Evolutionary conservation across 305 asterid species (phyloP).

Genomic region (Fraxinus albicans): DNA sequence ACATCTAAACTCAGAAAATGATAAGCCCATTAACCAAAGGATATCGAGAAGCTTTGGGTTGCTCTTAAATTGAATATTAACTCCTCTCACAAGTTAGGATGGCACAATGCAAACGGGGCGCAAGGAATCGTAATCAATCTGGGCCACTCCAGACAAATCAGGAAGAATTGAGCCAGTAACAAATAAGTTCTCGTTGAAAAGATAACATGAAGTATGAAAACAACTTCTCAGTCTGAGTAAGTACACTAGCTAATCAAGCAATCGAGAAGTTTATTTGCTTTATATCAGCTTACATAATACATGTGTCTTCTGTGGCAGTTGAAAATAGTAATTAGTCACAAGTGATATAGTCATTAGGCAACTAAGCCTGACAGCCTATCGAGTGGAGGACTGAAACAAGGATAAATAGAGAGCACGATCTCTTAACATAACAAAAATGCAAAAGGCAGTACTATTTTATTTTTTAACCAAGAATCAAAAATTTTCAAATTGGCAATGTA

Average conservation of each 20-base stretch:
- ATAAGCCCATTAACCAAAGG: background rate
- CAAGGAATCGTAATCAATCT: background rate
- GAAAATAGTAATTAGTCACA: background rate
- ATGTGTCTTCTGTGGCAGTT: background rate
- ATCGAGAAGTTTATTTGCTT: background rate
- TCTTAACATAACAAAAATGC: conserved; percentile 21
- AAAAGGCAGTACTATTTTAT: conserved; percentile 14
- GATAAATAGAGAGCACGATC: conserved; percentile 15
- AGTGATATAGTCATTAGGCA: conserved; percentile 11
- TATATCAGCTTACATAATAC: background rate
- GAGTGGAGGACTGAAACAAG: conserved; percentile 7
- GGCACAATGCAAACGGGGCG: background rate
- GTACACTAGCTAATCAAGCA: background rate
- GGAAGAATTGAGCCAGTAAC: background rate
- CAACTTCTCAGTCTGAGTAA: background rate
- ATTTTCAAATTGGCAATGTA: conserved; percentile 12
- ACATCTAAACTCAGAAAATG: conserved; percentile 6
- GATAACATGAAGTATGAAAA: background rate
- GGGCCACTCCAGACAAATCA: conserved; percentile 5
- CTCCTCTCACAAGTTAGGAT: background rate
- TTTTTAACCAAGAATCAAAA: background rate
- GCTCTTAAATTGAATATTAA: conserved; percentile 8
- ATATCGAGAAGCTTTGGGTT: conserved; percentile 3
- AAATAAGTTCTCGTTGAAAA: conserved; percentile 4
- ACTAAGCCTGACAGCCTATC: background rate